Conservation (phyloP, 805 yeast species). For the Ogataea trehalophila region DNA sequence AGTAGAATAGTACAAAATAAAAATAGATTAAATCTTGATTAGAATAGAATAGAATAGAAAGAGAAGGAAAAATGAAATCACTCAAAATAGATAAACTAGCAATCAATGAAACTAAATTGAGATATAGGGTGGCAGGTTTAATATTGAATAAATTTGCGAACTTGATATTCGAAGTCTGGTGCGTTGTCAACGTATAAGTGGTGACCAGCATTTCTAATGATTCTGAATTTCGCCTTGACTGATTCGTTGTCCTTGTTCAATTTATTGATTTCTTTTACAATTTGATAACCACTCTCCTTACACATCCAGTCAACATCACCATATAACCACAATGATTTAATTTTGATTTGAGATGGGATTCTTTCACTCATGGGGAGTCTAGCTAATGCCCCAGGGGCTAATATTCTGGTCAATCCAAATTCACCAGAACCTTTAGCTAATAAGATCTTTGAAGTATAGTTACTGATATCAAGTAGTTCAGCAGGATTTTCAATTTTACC, state of each 20-base stretch:
- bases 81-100: neutral
- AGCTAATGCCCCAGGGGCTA: conserved; percentile 56
- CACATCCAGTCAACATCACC: conserved; percentile 76
- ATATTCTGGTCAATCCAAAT: conserved; percentile 52
- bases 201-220: conserved; percentile 46
- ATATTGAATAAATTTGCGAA: conserved; percentile 20
- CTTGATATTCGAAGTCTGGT: conserved; percentile 24
- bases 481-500: conserved; percentile 22
- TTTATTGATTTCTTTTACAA: conserved; percentile 32
- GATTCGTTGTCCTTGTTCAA: conserved; percentile 6
- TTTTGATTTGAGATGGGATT: conserved; percentile 33
- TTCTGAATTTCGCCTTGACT: conserved; percentile 29
- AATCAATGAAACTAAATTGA: neutral
- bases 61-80: neutral
- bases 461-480: conserved; percentile 41
- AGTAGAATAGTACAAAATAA: no score
- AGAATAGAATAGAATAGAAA: no score
- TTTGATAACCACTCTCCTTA: conserved; percentile 49
- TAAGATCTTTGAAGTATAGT: conserved; percentile 49
- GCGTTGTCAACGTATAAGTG: conserved; percentile 52
- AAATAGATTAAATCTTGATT: no score
- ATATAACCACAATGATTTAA: conserved; percentile 55
- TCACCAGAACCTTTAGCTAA: conserved; percentile 60
- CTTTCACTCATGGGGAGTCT: conserved; percentile 54
- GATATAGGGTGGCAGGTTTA: neutral